Base-by-base conservation (phyloP, 225 moss, liverwort and hornwort species). In the Pseudoscleropodium purum region DNA sequence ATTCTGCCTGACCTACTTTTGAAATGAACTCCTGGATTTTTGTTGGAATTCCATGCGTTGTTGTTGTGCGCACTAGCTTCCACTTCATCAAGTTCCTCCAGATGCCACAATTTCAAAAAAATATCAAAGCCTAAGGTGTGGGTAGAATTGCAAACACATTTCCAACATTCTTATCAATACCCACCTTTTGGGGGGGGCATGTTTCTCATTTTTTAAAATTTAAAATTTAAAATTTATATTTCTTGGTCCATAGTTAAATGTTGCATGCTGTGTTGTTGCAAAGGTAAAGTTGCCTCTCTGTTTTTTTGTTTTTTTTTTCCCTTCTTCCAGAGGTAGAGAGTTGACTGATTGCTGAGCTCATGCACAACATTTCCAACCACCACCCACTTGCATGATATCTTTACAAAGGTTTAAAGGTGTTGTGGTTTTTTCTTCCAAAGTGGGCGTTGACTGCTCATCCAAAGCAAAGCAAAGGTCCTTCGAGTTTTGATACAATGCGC, bases 41-140 rank as follows among this genome's bases (percentile, higher is more conserved):
- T 57, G 4, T 26, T 57, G n/a, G 27, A 79, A 79, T 57, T n/a
- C 26, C 49, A 75, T 15, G 8, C 8, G 9, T 15, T 73, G 5
- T 20, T 51, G 36, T 15, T 5, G 2, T 36, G 23, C 1, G 2
- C 8, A 37, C 5, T 0, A 56, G 56, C 56, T 37, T 57, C 25
- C 15, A 25, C 15, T 10, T 56, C 56, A 16, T 25, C 78, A 5
- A 37, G 1, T 37, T 37, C 24, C 54, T 24, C 15, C 1, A 3
- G 0, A 37, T 1, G 4, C 15, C 79, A 79, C 6, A 0, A 5
- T 24, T 36, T 30, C 4, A 3, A 56, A 56, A 10, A 37, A 16
- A 56, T 37, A 56, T 56, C 37, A 26, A 79, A 56, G 37, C 56
- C 57, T 37, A 25, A 2, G n/a, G 57, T 57, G n/a, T 11, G n/a